Conservation (phyloP, 345 rosid species). For the Aquilaria yunnanensis region DNA sequence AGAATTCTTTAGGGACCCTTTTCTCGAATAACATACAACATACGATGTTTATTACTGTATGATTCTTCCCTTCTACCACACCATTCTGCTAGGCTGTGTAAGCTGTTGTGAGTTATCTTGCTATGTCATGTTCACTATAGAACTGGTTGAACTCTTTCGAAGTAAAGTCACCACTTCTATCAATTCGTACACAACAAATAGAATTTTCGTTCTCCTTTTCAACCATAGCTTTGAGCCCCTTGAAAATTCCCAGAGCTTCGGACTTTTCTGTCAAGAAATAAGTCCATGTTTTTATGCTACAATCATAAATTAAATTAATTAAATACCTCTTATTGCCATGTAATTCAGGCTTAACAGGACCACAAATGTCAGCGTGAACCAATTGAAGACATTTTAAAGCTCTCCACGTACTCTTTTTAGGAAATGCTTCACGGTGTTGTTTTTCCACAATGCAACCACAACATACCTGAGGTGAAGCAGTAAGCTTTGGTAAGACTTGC, state of each 20-base stretch:
- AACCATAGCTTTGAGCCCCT: neutral
- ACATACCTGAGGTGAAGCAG: neutral
- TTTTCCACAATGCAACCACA: neutral
- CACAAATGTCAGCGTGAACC: neutral
- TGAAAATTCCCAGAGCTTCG: neutral
- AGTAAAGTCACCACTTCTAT: neutral
- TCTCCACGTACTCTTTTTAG: neutral
- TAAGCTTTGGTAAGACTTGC: too few species aligned
- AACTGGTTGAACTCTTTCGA: neutral
- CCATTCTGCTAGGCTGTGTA: neutral
- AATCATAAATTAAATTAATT: slow-evolving; percentile 1
- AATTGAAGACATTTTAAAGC: neutral
- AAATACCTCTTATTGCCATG: neutral
- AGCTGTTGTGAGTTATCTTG: neutral
- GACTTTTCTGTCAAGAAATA: neutral
- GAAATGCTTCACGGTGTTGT: neutral
- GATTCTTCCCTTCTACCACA: neutral
- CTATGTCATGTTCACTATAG: neutral
- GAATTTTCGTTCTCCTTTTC: neutral
- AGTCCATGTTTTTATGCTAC: neutral
- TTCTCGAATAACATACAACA: neutral
- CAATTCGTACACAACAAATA: neutral
- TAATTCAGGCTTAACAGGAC: neutral
- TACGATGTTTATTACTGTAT: neutral
- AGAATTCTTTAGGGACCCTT: neutral